Evolutionary conservation across 805 yeast genomes (phyloP).

Genomic region (Naumovozyma castellii): DNA sequence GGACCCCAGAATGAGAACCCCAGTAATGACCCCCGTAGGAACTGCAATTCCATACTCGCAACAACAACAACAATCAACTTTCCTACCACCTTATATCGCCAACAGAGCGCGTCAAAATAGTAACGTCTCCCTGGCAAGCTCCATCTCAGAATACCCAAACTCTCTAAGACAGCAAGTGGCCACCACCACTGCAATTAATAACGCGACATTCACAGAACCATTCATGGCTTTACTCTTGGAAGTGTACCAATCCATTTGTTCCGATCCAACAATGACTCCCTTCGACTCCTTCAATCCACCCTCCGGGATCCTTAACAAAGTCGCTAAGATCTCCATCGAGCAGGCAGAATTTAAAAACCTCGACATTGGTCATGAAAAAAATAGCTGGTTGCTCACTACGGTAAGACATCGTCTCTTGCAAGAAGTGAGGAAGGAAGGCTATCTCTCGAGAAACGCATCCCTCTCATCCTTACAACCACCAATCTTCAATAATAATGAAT

Average conservation of each 20-base stretch:
- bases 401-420: slow-evolving; percentile 33
- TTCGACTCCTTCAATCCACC: slow-evolving; percentile 60
- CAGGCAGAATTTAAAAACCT: slow-evolving; percentile 27
- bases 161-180: slow-evolving; percentile 5
- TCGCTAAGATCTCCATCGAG: slow-evolving; percentile 46
- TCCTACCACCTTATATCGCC: not conserved
- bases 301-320: slow-evolving; percentile 51
- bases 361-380: slow-evolving; percentile 33
- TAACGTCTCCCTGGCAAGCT: slow-evolving; percentile 23
- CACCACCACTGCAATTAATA: not conserved
- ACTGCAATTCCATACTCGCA: not conserved
- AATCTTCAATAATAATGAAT: slow-evolving; percentile 4
- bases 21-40: not conserved
- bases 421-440: slow-evolving; percentile 25
- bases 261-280: slow-evolving; percentile 58
- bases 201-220: slow-evolving; percentile 19
- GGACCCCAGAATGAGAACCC: not conserved
- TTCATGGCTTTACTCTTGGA: slow-evolving; percentile 40
- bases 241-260: slow-evolving; percentile 40
- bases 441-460: slow-evolving; percentile 23
- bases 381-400: slow-evolving; percentile 30
- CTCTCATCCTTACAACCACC: slow-evolving; percentile 19
- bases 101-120: slow-evolving; percentile 12
- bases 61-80: too few species aligned
- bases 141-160: slow-evolving; percentile 19